phyloP scores from a whole-genome alignment of 2,329 filamentous ascomycete genomes.

The Blumeria graminis region DNA sequence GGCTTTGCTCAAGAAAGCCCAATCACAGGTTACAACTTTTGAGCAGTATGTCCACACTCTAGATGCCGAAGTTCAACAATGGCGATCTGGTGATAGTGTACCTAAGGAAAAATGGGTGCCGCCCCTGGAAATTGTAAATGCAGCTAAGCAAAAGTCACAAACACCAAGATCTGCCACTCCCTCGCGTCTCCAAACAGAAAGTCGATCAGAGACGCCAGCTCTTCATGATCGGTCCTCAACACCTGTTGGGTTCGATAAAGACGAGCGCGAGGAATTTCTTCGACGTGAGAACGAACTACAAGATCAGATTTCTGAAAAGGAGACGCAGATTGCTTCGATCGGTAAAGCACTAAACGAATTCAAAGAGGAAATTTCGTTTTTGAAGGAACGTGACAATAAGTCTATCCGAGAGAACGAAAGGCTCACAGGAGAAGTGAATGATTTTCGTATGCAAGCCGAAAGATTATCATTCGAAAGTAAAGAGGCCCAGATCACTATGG shows the following conservation, averaged over 20 bases:
- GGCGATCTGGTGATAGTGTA: constrained; percentile 72
- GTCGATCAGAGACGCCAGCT: constrained; percentile 34
- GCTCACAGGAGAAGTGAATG: constrained; percentile 65
- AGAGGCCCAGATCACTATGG: constrained; percentile 93
- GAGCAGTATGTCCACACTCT: constrained; percentile 64
- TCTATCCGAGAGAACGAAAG: constrained; percentile 78
- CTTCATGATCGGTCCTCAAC: constrained; percentile 60
- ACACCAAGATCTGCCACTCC: constrained; percentile 32
- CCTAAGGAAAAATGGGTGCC: constrained; percentile 75
- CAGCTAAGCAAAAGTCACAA: constrained; percentile 24
- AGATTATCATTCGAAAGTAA: constrained; percentile 89
- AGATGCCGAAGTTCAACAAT: constrained; percentile 64
- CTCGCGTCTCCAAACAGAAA: constrained; percentile 29
- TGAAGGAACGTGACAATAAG: constrained; percentile 69
- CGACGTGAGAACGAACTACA: constrained; percentile 90
- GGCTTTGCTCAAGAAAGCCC: constrained; percentile 72
- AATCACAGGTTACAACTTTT: constrained; percentile 70
- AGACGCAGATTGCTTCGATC: constrained; percentile 51
- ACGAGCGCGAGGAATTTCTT: constrained; percentile 89
- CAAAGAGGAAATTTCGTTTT: constrained; percentile 61
- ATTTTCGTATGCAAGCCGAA: constrained; percentile 90
- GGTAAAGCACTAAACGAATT: constrained; percentile 64
- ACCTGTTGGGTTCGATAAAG: constrained; percentile 74
- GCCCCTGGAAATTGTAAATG: constrained; percentile 30
- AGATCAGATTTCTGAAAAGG: constrained; percentile 84